phyloP scores from a whole-genome alignment of 2,329 filamentous ascomycete species.

The Trichoderma atroviride region DNA sequence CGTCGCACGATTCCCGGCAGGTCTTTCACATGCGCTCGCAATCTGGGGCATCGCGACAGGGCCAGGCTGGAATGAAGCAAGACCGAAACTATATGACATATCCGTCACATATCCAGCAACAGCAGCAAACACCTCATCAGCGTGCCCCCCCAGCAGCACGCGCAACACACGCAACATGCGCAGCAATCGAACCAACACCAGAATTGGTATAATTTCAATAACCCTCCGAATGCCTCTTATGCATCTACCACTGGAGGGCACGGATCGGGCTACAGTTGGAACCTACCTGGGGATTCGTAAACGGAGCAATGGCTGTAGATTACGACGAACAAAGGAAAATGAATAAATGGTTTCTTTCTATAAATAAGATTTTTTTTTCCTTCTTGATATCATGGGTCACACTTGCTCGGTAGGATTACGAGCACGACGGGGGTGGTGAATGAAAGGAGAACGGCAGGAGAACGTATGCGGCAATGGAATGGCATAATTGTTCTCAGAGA shows the following conservation, averaged over 20 bases:
- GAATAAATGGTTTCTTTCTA: background rate
- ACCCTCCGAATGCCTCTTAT: conserved; percentile 30
- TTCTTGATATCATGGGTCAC: background rate
- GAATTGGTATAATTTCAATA: conserved; percentile 36
- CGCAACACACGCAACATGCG: conserved; percentile 23
- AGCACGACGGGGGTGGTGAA: background rate
- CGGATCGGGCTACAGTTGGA: conserved; percentile 35
- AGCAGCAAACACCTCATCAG: conserved; percentile 25
- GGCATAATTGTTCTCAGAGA: background rate
- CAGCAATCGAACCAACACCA: conserved; percentile 28
- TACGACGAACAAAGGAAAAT: background rate
- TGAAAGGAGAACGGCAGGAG: background rate
- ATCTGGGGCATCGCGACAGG: background rate
- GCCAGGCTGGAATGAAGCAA: conserved; percentile 10
- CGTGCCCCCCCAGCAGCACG: conserved; percentile 23
- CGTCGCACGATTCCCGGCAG: conserved; percentile 1
- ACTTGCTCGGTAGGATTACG: background rate
- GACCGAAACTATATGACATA: conserved; percentile 18
- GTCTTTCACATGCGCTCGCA: conserved; percentile 15
- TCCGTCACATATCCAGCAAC: conserved; percentile 19
- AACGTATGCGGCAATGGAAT: background rate
- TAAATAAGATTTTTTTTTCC: background rate
- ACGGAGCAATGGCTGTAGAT: background rate
- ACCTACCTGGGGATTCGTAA: conserved; percentile 28
- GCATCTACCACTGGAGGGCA: conserved; percentile 28